Base-by-base conservation (phyloP, 164 flowering plant genomes). In the Akebia trifoliata region DNA sequence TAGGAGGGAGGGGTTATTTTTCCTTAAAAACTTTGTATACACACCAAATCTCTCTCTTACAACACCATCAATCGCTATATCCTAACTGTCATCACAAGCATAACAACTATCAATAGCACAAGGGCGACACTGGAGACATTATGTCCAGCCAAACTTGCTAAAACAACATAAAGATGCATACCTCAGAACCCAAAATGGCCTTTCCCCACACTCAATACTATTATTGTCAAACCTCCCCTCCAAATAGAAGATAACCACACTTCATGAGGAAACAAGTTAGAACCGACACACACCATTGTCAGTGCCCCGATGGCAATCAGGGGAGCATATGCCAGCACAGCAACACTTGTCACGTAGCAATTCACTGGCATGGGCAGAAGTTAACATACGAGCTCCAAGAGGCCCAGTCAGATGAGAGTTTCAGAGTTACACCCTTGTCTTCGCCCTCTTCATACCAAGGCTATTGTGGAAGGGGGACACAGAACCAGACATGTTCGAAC, bases 381-480 rank as follows among this genome's bases (percentile, higher is more conserved):
- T 49, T 56, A 64, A 48, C 46, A 59, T 47, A n/a, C n/a, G n/a
- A 68, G 69, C 64, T 65, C 54, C 64, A 56, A 50, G 56, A 21
- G 15, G 57, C 68, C 67, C 58, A 53, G 60, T 26, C 4, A 2
- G 14, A 30, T 14, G n/a, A 17, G 9, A n/a, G n/a, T 2, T 49
- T 12, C 28, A 39, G 18, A 18, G 15, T 76, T 63, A 88, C 69
- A 85, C 93, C 80, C 83, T 75, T 22, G 98, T 92, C 74, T 92
- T 92, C 38, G 98, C 98, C 73, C 98, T 86, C 73, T 92, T 94
- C 94, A 94, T 82, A 7, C 96, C 96, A 6, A 90, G 91, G 73
- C 95, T 90, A 84, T 82, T 84, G 65, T 90, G 70, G 80, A 87
- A 94, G 37, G 97, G 99, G 37, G 99, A 94, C 1, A 86, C 83